phyloP scores from a whole-genome alignment of 1,284 basidiomycete species.

The Ceratobasidium sp. region DNA sequence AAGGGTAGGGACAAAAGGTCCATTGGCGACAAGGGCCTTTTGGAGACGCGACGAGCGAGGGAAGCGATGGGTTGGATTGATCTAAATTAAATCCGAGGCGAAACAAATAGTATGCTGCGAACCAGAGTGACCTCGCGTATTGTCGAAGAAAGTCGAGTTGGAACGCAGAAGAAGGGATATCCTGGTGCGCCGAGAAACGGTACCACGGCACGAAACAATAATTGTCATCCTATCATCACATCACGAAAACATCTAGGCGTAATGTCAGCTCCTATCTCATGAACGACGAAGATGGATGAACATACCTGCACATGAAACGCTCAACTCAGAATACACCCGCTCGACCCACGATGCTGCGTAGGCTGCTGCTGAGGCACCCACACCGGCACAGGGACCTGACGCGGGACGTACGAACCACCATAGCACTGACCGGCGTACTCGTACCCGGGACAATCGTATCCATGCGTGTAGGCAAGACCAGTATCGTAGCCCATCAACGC shows the following conservation, averaged over 20 bases:
- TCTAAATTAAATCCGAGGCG: slow-evolving; percentile 33
- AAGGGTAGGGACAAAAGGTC: too few relatives aligned
- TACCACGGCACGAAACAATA: slow-evolving; percentile 9
- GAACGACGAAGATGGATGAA: not conserved
- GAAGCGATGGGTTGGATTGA: slow-evolving; percentile 3
- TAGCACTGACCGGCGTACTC: slow-evolving; percentile 20
- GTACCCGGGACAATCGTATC: slow-evolving; percentile 12
- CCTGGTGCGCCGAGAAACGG: not conserved
- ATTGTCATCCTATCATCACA: slow-evolving; percentile 24
- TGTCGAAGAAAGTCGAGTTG: slow-evolving; percentile 3
- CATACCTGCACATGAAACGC: slow-evolving; percentile 18
- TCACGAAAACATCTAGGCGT: not conserved
- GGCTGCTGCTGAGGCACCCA: slow-evolving; percentile 29
- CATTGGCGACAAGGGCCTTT: slow-evolving; percentile 17
- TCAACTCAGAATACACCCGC: slow-evolving; percentile 36
- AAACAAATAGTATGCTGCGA: slow-evolving; percentile 21
- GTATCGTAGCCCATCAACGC: slow-evolving; percentile 30
- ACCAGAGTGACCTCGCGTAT: slow-evolving; percentile 16
- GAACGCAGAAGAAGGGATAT: slow-evolving; percentile 31
- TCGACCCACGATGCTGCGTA: slow-evolving; percentile 22
- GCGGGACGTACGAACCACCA: slow-evolving; percentile 19
- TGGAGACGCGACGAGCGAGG: slow-evolving; percentile 25
- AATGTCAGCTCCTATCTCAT: not conserved
- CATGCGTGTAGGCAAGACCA: slow-evolving; percentile 14
- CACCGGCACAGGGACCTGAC: slow-evolving; percentile 20